Evolutionary conservation across 441 rosid genomes (phyloP).

Genomic region (Croton setiger): DNA sequence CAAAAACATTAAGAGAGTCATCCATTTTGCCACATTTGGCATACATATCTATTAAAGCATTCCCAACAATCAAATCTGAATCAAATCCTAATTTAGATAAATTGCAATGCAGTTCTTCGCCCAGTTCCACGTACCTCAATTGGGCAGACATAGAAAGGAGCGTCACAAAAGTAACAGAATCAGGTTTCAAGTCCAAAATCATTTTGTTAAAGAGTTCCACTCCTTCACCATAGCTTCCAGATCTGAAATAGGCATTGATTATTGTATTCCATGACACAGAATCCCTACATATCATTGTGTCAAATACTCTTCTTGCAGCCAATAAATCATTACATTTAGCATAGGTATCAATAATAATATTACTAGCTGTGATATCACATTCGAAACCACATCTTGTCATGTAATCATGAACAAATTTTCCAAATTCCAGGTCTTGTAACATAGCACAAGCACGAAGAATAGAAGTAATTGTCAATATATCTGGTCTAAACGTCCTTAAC

Average conservation of each 20-base stretch:
- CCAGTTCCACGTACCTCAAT: constrained; percentile 32
- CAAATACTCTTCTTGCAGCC: constrained; percentile 45
- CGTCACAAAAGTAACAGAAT: constrained; percentile 46
- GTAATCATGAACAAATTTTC: constrained; percentile 45
- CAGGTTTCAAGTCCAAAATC: constrained; percentile 40
- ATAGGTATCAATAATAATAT: constrained; percentile 57
- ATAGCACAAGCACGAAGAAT: constrained; percentile 62
- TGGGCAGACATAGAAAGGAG: constrained; percentile 41
- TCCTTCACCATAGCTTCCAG: constrained; percentile 37
- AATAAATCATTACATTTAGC: constrained; percentile 47
- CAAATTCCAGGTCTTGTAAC: constrained; percentile 36
- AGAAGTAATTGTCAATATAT: constrained; percentile 45
- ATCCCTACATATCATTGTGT: constrained; percentile 41
- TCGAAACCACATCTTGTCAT: constrained; percentile 32
- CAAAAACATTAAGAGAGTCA: constrained; percentile 48
- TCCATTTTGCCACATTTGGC: constrained; percentile 64
- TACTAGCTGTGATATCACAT: constrained; percentile 38
- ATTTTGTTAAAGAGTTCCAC: constrained; percentile 44
- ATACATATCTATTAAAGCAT: constrained; percentile 65
- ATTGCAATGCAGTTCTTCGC: constrained; percentile 46
- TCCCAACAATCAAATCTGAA: constrained; percentile 46
- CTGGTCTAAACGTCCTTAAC: constrained; percentile 42
- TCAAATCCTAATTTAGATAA: constrained; percentile 38
- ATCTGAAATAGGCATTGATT: constrained; percentile 46
- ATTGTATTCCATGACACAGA: constrained; percentile 64